Conservation (phyloP, 805 yeast species). For the Kuraishia borneana region DNA sequence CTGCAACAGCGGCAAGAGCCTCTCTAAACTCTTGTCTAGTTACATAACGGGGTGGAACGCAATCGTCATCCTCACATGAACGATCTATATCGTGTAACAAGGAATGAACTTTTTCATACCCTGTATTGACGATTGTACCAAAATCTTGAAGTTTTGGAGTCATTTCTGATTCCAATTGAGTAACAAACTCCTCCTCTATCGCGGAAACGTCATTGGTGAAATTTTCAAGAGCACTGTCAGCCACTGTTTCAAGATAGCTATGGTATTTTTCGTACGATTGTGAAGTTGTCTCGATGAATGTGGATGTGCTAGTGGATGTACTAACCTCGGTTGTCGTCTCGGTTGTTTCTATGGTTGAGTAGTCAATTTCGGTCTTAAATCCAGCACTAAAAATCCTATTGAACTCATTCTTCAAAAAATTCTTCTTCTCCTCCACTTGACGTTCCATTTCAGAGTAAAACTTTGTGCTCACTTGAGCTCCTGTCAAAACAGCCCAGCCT, state of each 20-base stretch:
- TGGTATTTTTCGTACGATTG: conserved; percentile 11
- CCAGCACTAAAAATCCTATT: conserved; percentile 17
- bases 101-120: conserved; percentile 15
- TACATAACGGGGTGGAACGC: conserved; percentile 17
- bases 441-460: conserved; percentile 4
- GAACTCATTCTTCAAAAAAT: conserved; percentile 19
- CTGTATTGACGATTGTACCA: conserved; percentile 12
- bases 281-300: neutral
- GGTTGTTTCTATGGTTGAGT: neutral
- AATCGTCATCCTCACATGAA: conserved; percentile 1
- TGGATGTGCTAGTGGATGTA: neutral
- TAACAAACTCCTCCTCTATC: conserved; percentile 15
- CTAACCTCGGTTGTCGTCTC: conserved; percentile 1
- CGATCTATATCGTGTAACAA: conserved; percentile 14
- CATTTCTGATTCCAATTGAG: conserved; percentile 17
- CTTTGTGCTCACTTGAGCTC: neutral
- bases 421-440: conserved; percentile 17
- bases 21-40: conserved; percentile 38
- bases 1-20: conserved; percentile 20
- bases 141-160: conserved; percentile 22
- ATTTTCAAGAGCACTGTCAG: conserved; percentile 24
- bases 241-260: conserved; percentile 22
- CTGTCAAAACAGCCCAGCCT: neutral
- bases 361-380: conserved; percentile 8
- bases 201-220: conserved; percentile 24